Base-by-base conservation (phyloP, 495 filamentous ascomycete genomes). In the Tuber microsphaerosporum region DNA sequence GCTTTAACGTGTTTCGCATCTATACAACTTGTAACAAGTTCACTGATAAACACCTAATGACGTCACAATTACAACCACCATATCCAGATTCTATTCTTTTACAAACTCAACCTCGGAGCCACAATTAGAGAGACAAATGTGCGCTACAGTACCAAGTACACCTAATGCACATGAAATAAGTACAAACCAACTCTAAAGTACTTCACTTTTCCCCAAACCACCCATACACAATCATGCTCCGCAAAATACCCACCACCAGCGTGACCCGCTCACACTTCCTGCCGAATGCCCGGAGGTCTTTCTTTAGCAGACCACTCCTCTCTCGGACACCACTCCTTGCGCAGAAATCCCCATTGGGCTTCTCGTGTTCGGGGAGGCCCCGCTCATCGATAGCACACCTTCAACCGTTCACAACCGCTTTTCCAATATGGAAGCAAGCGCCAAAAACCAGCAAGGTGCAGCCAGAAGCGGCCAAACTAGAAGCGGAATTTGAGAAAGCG, bases 401-500 rank as follows among this genome's bases (percentile, higher is more conserved):
- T 17, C 56, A 65, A 65, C 56, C 26, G 12, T 65, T 65, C 56
- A 65, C 56, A 19, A 65, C 10, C 26, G 10, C 34, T 34, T 65
- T 26, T 65, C 26, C 26, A 34, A 65, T 12, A 34, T 65, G 56
- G 56, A 34, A 34, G 56, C 26, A 34, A 65, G 56, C 26, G 14
- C 12, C 26, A 12, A 34, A 65, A 34, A 34, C 56, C 26, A 3
- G 8, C 1, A 65, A 65, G 56, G 56, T 34, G 12, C 3, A 65
- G 56, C 17, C 56, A 0, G 56, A 17, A 16, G 14, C 26, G 45
- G 17, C 31, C 37, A 79, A 78, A 17, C 12, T 74, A 1, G 68
- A 74, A 37, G 43, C 69, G 14, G 78, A 74, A 26, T 37, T 71
- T 22, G 37, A 72, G 39, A 73, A 85, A 77, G 44, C 87, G 9